Evolutionary conservation across 2,329 filamentous ascomycete genomes (phyloP).

Genomic region (Chaetomiaceae sp.): DNA sequence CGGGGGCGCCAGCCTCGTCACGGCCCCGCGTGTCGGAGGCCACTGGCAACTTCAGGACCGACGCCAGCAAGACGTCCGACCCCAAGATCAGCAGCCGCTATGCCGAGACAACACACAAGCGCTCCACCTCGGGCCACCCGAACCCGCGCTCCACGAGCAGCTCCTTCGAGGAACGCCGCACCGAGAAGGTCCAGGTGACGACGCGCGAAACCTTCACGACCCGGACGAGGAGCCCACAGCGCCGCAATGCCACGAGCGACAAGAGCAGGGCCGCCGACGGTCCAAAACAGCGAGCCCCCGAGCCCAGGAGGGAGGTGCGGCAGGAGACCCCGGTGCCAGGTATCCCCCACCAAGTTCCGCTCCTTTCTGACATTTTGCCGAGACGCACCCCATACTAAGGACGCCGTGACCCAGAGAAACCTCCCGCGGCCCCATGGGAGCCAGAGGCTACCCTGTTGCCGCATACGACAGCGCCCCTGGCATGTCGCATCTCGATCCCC

Average conservation of each 20-base stretch:
- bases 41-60: constrained; percentile 5
- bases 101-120: constrained; percentile 45
- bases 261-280: constrained; percentile 34
- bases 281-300: constrained; percentile 40
- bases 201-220: constrained; percentile 61
- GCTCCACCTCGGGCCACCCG: constrained; percentile 54
- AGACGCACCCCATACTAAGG: constrained; percentile 27
- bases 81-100: constrained; percentile 31
- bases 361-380: neutral
- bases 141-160: constrained; percentile 42
- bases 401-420: constrained; percentile 18
- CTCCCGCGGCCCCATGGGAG: constrained; percentile 58
- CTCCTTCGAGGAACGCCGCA: constrained; percentile 50
- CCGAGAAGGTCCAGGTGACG: constrained; percentile 50
- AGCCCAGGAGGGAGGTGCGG: constrained; percentile 42
- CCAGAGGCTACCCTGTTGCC: constrained; percentile 72
- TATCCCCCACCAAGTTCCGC: constrained; percentile 30
- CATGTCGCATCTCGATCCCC: constrained; percentile 52
- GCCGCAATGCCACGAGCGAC: constrained; percentile 36
- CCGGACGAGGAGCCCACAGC: constrained; percentile 56
- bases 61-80: constrained; percentile 1
- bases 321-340: constrained; percentile 43
- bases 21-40: constrained; percentile 24
- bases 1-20: constrained; percentile 15
- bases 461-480: constrained; percentile 66